Evolutionary conservation across 192 early-diverging fungal genomes (phyloP).

Genomic region (Rhizophagus prolifer): DNA sequence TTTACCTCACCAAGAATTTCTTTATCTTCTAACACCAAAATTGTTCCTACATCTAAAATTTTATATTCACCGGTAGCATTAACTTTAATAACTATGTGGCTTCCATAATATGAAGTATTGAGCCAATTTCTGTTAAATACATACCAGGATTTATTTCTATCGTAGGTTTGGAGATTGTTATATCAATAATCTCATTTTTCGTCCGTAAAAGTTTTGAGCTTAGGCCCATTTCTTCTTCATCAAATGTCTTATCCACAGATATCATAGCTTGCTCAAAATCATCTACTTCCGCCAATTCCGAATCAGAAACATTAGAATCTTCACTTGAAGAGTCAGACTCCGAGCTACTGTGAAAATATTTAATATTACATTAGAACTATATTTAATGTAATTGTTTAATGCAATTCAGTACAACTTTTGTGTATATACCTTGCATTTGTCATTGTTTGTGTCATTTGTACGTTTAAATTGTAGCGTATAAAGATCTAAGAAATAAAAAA

Average conservation of each 20-base stretch:
- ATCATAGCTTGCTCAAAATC: not conserved
- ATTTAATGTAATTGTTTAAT: too few species aligned
- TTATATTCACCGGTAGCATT: conserved; percentile 41
- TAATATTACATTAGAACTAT: not conserved
- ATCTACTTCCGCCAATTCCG: not conserved
- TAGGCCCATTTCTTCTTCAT: not conserved
- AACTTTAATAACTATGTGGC: conserved; percentile 68
- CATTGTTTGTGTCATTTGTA: not conserved
- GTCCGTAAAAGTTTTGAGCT: conserved; percentile 41
- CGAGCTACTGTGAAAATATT: not conserved
- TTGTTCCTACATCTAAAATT: conserved; percentile 75
- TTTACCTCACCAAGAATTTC: conserved; percentile 62
- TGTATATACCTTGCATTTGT: not conserved
- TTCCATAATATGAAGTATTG: conserved; percentile 68
- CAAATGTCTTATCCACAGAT: not conserved
- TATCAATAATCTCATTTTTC: conserved; percentile 59
- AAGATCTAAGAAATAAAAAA: too few species aligned
- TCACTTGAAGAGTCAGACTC: not conserved
- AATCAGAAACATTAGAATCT: not conserved
- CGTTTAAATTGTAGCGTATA: too few species aligned
- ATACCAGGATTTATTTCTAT: conserved; percentile 49
- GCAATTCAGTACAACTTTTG: not conserved
- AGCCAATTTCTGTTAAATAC: conserved; percentile 59
- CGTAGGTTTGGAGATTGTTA: conserved; percentile 46
- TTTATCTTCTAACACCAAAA: conserved; percentile 65